Evolutionary conservation across 2,329 filamentous ascomycete genomes (phyloP).

Genomic region (Harringtonia aguacate): DNA sequence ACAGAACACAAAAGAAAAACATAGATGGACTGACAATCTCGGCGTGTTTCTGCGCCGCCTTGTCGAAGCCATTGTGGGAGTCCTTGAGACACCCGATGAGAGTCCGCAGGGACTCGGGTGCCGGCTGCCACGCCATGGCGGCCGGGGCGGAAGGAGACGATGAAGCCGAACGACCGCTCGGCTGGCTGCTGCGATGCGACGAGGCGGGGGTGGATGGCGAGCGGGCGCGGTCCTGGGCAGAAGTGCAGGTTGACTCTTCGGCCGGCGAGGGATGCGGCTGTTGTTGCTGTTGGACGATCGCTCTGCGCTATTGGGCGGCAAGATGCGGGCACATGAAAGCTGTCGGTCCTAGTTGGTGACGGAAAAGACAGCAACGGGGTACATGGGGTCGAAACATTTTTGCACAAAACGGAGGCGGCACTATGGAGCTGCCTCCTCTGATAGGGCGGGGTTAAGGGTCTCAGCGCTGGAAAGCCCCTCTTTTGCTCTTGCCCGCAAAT

Average conservation of each 20-base stretch:
- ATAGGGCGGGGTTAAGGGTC: too few species aligned
- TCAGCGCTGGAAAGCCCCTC: too few species aligned
- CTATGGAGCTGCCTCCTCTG: too few species aligned
- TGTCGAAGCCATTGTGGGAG: conserved; percentile 78
- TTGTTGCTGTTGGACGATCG: too few species aligned
- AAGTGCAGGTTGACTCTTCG: too few species aligned
- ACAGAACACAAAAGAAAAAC: not conserved
- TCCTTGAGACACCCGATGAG: conserved; percentile 83
- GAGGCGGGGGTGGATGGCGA: not conserved
- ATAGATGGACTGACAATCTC: conserved; percentile 55
- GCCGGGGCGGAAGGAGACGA: not conserved
- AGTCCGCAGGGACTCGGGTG: conserved; percentile 78
- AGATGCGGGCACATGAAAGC: too few species aligned
- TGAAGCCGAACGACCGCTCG: not conserved
- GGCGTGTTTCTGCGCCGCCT: conserved; percentile 74
- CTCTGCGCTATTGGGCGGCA: too few species aligned
- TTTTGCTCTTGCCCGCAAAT: too few species aligned
- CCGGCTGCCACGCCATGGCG: conserved; percentile 84
- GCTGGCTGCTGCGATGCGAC: not conserved
- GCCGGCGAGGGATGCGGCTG: too few species aligned
- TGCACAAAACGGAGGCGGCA: too few species aligned
- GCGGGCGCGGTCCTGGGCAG: too few species aligned
- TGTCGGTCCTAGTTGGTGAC: too few species aligned
- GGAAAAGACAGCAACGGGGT: not conserved
- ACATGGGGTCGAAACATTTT: not conserved